Conservation (phyloP, 1,139 yeast species). For the Pichia sp. region DNA sequence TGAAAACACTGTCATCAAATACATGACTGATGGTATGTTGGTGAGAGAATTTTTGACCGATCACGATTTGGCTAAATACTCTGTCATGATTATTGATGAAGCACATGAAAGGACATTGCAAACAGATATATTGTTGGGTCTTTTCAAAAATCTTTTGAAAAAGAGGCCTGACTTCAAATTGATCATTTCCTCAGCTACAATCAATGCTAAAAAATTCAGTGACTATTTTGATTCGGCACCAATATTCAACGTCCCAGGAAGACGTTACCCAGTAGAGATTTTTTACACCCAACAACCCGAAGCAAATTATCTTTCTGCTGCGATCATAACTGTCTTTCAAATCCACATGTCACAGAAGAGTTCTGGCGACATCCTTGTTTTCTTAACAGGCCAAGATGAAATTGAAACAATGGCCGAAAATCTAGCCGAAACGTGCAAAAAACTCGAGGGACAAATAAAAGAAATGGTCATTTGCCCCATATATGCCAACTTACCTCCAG, state of each 20-base stretch:
- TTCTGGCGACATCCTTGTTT: conserved; percentile 84
- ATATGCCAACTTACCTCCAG: conserved; percentile 89
- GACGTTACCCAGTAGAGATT: conserved; percentile 83
- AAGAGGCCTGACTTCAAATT: conserved; percentile 66
- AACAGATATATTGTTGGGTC: conserved; percentile 85
- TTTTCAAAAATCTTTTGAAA: conserved; percentile 65
- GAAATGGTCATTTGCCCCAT: conserved; percentile 78
- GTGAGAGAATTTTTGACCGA: conserved; percentile 79
- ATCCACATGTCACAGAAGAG: conserved; percentile 65
- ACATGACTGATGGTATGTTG: conserved; percentile 93
- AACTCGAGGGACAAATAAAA: conserved; percentile 54
- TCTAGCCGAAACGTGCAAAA: conserved; percentile 57
- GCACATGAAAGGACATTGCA: conserved; percentile 93
- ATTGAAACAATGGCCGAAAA: conserved; percentile 78
- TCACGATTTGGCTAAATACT: conserved; percentile 61
- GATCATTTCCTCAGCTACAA: conserved; percentile 88
- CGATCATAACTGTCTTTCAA: conserved; percentile 75
- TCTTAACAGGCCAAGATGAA: conserved; percentile 92
- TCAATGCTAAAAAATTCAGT: conserved; percentile 83
- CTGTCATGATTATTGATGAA: conserved; percentile 90
- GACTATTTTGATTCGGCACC: conserved; percentile 79
- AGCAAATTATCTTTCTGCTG: conserved; percentile 85
- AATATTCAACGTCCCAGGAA: conserved; percentile 82
- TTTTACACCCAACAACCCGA: conserved; percentile 85
- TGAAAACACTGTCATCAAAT: conserved; percentile 65